A percentile compares a stretch with the other conserved stretches of the same genome.
These are phyloP conservation scores for barrel medic (Medicago truncatula) DNA, from an alignment of 306 rosid species.

Conservation along the genomic window MtrunA17r5.0-ANR NC_053043.1:11586001-11586500, in stretches of 20 bases:
- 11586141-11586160: slow-evolving; percentile 52
- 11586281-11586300: neutral
- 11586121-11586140: slow-evolving; percentile 46
- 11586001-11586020: slow-evolving; percentile 47
- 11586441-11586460: slow-evolving; percentile 16
- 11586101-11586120: slow-evolving; percentile 35
- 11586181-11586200: slow-evolving; percentile 30
- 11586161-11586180: slow-evolving; percentile 48
- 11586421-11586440: slow-evolving; percentile 30
- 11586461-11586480: neutral
- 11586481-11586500: too few relatives aligned
- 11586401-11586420: slow-evolving; percentile 33
- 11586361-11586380: slow-evolving; percentile 1
- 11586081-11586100: slow-evolving; percentile 50
- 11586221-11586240: slow-evolving; percentile 4
- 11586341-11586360: slow-evolving; percentile 43
- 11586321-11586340: slow-evolving; percentile 14
- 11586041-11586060: slow-evolving; percentile 55
- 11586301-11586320: slow-evolving; percentile 1
- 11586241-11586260: neutral
- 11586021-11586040: slow-evolving; percentile 20
- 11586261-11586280: slow-evolving; percentile 27
- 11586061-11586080: slow-evolving; percentile 62
- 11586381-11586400: neutral
- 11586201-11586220: slow-evolving; percentile 33